Evolutionary conservation across 257 asterid genomes (phyloP).

Genomic region (Jaltomata sinuosa): DNA sequence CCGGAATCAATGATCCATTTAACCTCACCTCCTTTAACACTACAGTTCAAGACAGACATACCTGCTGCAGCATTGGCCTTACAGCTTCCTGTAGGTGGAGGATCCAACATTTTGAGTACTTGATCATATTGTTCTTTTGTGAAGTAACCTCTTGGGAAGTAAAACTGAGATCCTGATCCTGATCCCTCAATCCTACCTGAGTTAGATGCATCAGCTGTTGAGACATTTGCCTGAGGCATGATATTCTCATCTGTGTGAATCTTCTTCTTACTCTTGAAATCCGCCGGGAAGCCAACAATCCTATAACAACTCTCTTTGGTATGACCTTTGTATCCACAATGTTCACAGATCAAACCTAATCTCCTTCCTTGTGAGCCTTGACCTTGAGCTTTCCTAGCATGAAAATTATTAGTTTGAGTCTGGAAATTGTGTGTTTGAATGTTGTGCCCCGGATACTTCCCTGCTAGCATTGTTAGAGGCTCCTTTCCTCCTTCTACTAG

Average conservation of each 20-base stretch:
- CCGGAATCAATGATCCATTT: not conserved
- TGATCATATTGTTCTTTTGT: not conserved
- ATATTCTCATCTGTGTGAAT: too few species aligned
- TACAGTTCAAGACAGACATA: not conserved
- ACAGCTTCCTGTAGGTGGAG: too few species aligned
- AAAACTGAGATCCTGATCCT: not conserved
- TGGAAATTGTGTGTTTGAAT: not conserved
- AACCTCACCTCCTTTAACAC: not conserved
- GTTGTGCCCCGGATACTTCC: not conserved
- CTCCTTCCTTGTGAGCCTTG: not conserved
- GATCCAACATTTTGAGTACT: not conserved
- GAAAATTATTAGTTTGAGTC: too few species aligned
- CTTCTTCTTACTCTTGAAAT: not conserved
- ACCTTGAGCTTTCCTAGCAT: not conserved
- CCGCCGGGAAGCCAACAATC: not conserved
- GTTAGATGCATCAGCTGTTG: too few species aligned
- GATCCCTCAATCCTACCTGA: too few species aligned
- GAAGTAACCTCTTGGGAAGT: not conserved
- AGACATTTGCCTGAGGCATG: not conserved
- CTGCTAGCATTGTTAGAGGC: not conserved
- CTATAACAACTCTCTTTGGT: not conserved
- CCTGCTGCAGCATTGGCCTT: not conserved
- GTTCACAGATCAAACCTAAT: not conserved
- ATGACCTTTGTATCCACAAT: not conserved
- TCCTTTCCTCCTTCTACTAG: not conserved